A percentile compares a stretch with the other conserved stretches of the same genome.
These are phyloP conservation scores for Golubevia sp. DNA, from an alignment of 1,284 basidiomycete species.

Conservation along the genomic window DNA sequence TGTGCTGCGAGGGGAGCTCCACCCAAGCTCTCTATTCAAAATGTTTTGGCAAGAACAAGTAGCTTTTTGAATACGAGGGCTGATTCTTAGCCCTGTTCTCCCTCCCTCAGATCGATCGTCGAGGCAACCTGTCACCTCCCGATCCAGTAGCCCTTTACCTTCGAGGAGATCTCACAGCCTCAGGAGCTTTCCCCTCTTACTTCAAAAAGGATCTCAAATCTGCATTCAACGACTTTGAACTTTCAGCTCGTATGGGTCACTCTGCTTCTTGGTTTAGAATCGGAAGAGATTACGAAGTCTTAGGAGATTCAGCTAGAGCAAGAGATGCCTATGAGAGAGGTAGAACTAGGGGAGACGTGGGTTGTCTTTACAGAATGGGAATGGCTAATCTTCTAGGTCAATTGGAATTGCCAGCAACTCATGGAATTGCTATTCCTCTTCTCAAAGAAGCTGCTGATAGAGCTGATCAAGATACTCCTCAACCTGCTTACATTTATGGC, in stretches of 20 bases:
- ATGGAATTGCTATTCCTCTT: conserved; percentile 71
- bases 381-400: conserved; percentile 90
- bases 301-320: conserved; percentile 73
- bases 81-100: background rate
- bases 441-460: conserved; percentile 77
- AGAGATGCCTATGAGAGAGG: conserved; percentile 83
- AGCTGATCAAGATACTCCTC: conserved; percentile 76
- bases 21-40: too few relatives aligned
- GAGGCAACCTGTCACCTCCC: conserved; percentile 56
- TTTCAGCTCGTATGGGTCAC: conserved; percentile 51
- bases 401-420: conserved; percentile 70
- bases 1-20: too few relatives aligned
- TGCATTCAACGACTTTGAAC: conserved; percentile 81
- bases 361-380: conserved; percentile 63
- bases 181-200: conserved; percentile 67
- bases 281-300: conserved; percentile 87
- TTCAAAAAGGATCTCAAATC: conserved; percentile 71
- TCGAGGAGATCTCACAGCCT: conserved; percentile 73
- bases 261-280: conserved; percentile 76
- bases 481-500: conserved; percentile 79
- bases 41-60: too few relatives aligned
- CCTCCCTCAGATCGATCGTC: conserved; percentile 21
- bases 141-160: conserved; percentile 76
- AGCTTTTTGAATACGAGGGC: too few relatives aligned
- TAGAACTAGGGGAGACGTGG: background rate